Percentiles rank a stretch among this genome's conserved stretches.
These are phyloP conservation scores for Blumeria graminis DNA, from an alignment of 2,329 filamentous ascomycete species.

Conservation along the genomic window DNA sequence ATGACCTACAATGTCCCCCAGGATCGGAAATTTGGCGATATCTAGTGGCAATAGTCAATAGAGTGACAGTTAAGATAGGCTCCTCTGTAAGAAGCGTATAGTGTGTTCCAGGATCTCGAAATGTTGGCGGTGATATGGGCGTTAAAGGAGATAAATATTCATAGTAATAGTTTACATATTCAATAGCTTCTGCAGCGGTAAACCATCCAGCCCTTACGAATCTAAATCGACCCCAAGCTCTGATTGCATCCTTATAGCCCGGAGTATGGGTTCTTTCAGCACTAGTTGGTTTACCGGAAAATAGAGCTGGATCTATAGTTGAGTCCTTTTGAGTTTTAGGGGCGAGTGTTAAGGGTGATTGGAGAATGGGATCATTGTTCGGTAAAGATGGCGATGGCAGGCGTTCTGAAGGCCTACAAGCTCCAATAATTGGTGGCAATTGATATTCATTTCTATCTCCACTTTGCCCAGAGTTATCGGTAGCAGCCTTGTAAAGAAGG, in stretches of 20 bases:
- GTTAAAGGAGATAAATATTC: conserved; percentile 75
- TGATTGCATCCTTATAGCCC: conserved; percentile 45
- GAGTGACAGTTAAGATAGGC: conserved; percentile 73
- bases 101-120: conserved; percentile 60
- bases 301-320: conserved; percentile 12
- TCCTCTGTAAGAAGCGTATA: conserved; percentile 64
- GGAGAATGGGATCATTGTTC: conserved; percentile 8
- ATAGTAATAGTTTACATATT: conserved; percentile 92
- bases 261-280: conserved; percentile 19
- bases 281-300: conserved; percentile 4
- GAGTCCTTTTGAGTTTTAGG: conserved; percentile 7
- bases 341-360: conserved; percentile 7
- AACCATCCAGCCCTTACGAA: conserved; percentile 98
- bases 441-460: conserved; percentile 7
- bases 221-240: conserved; percentile 74
- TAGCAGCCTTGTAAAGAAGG: conserved; percentile 69
- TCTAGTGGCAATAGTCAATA: conserved; percentile 74
- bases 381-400: conserved; percentile 11
- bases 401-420: neutral
- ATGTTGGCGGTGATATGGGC: conserved; percentile 80
- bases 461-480: conserved; percentile 22
- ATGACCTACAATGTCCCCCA: conserved; percentile 59
- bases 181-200: conserved; percentile 74
- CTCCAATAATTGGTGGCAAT: neutral
- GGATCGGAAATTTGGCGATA: conserved; percentile 62